A percentile compares a stretch with the other conserved stretches of the same genome.
Evolutionary conservation across 331 rosid species (phyloP).

Genomic region (Erythrophleum ivorense): DNA sequence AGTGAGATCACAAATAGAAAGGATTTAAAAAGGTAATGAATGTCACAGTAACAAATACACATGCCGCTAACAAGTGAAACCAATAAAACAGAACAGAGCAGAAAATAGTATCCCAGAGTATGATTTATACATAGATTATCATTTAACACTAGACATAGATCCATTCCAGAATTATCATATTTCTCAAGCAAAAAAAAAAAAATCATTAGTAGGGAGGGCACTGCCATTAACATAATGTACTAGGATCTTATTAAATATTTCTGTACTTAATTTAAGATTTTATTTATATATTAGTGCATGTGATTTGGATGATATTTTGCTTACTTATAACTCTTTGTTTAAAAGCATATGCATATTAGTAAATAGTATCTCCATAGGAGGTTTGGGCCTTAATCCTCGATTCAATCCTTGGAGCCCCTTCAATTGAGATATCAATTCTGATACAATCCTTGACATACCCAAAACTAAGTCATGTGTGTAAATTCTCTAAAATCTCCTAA

Average conservation of each 20-base stretch:
- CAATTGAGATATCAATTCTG: neutral
- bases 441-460: conserved; percentile 12
- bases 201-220: neutral
- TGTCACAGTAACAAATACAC: conserved; percentile 15
- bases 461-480: conserved; percentile 6
- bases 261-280: neutral
- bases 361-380: neutral
- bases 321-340: conserved; percentile 1
- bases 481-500: conserved; percentile 17
- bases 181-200: neutral
- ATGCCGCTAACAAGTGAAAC: conserved; percentile 5
- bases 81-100: neutral
- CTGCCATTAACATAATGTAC: neutral
- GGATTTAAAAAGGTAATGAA: neutral
- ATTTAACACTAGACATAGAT: neutral
- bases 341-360: conserved; percentile 2
- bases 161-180: neutral
- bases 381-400: conserved; percentile 2
- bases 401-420: neutral
- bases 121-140: neutral
- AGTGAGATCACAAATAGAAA: conserved; percentile 11
- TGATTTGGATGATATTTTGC: conserved; percentile 1
- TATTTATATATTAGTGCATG: neutral
- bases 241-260: conserved; percentile 12
- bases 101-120: neutral